A percentile compares a stretch with the other conserved stretches of the same genome.
Evolutionary conservation across 1,284 basidiomycete genomes (phyloP).

Genomic region (Porogramme epimiltina): DNA sequence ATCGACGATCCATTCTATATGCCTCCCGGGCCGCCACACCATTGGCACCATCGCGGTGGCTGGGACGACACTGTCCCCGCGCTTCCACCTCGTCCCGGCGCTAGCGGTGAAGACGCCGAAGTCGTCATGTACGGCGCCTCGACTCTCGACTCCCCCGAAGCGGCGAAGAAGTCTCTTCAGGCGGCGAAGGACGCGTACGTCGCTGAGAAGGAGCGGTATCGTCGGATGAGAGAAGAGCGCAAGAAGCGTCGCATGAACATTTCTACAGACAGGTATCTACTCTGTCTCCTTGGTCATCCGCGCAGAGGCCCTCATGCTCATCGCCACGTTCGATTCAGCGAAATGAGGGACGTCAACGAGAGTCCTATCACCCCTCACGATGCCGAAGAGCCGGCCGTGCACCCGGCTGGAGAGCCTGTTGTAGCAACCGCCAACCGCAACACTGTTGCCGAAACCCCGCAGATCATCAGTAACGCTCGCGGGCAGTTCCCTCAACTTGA

Average conservation of each 20-base stretch:
- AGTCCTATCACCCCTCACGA: conserved; percentile 9
- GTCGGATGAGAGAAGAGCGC: conserved; percentile 54
- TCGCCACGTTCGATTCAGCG: conserved; percentile 5
- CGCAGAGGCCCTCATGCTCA: conserved; percentile 15
- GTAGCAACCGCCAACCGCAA: background rate
- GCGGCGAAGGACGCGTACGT: conserved; percentile 69
- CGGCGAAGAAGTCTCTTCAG: conserved; percentile 61
- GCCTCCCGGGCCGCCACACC: conserved; percentile 7
- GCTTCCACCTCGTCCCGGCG: conserved; percentile 10
- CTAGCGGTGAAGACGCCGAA: conserved; percentile 13
- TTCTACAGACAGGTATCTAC: conserved; percentile 35
- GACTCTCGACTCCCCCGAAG: conserved; percentile 33
- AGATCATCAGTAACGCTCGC: conserved; percentile 60
- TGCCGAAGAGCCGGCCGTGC: conserved; percentile 6
- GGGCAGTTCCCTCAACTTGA: conserved; percentile 62
- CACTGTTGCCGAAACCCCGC: conserved; percentile 20
- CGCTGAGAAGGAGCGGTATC: conserved; percentile 67
- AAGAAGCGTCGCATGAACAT: conserved; percentile 36
- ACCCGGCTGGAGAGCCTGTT: conserved; percentile 6
- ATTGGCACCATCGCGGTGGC: conserved; percentile 6
- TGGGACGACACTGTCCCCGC: conserved; percentile 18
- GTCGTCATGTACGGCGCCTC: conserved; percentile 27
- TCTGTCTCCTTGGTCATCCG: conserved; percentile 2
- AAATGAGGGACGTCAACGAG: conserved; percentile 17
- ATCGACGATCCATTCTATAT: conserved; percentile 9